These are phyloP conservation scores for Lipomyces sp. DNA, from an alignment of 805 yeast species.

Conservation along the genomic window DNA sequence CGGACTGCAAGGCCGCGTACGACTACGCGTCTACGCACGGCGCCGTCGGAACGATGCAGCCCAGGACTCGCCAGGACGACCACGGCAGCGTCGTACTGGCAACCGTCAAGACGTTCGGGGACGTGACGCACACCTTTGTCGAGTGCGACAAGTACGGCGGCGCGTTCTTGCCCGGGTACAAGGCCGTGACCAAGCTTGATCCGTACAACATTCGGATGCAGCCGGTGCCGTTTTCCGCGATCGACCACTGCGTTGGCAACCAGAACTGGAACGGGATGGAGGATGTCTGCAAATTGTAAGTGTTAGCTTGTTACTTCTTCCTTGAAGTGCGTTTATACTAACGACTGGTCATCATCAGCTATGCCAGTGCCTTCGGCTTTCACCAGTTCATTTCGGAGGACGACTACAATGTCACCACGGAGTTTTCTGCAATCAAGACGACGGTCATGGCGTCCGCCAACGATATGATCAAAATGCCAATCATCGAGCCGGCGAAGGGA, in stretches of 20 bases:
- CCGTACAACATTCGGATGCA: constrained; percentile 36
- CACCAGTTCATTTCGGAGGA: constrained; percentile 83
- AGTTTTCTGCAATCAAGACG: constrained; percentile 64
- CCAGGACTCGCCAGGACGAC: constrained; percentile 41
- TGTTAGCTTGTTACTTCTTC: neutral
- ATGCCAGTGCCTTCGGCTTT: constrained; percentile 64
- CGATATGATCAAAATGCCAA: constrained; percentile 70
- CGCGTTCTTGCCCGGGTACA: constrained; percentile 56
- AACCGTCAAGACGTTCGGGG: constrained; percentile 53
- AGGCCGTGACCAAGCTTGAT: constrained; percentile 19
- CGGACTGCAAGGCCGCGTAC: constrained; percentile 47
- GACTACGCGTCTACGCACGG: constrained; percentile 52
- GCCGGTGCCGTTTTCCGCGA: constrained; percentile 42
- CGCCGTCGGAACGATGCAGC: constrained; percentile 44
- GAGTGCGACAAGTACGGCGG: constrained; percentile 41
- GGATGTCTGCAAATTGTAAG: constrained; percentile 46
- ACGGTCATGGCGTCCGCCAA: constrained; percentile 71
- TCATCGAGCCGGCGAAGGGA: constrained; percentile 79
- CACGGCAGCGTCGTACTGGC: constrained; percentile 56
- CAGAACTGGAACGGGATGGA: constrained; percentile 67
- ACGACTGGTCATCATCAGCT: constrained; percentile 39
- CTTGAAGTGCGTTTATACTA: neutral
- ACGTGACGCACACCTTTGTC: constrained; percentile 66
- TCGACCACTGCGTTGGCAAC: constrained; percentile 83
- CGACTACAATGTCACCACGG: constrained; percentile 69